A percentile compares a stretch with the other conserved stretches of the same genome.
phyloP scores from a whole-genome alignment of 306 rosid species.

The Castanea crenata region DNA sequence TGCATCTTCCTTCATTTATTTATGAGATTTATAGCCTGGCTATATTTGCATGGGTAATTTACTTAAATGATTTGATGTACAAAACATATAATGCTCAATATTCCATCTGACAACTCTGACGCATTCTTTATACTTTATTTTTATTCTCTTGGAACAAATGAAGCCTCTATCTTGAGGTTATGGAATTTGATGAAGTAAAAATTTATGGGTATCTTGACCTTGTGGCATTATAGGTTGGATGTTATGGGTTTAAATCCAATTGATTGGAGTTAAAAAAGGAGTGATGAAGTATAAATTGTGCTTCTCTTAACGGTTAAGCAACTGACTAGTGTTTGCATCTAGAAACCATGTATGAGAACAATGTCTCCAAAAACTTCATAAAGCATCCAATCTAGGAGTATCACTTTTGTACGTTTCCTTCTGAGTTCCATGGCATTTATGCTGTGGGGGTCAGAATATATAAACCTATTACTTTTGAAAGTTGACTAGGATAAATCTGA shows the following conservation, averaged over 20 bases:
- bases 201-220: no score
- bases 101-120: not conserved
- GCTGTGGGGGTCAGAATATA: not conserved
- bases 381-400: no score
- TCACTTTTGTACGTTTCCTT: not conserved
- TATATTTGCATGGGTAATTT: not conserved
- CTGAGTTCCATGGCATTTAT: not conserved
- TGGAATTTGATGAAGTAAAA: no score
- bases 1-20: not conserved
- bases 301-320: not conserved
- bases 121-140: not conserved
- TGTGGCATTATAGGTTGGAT: no score
- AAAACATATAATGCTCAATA: not conserved
- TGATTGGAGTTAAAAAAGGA: no score
- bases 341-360: not conserved
- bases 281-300: no score
- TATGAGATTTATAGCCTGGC: not conserved
- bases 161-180: not conserved
- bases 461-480: not conserved
- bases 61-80: not conserved
- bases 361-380: not conserved
- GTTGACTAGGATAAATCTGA: not conserved
- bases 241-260: no score
- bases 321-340: not conserved
- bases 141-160: not conserved